Evolutionary conservation across 192 early-diverging fungal species (phyloP).

Genomic region (Coemansia sp.): DNA sequence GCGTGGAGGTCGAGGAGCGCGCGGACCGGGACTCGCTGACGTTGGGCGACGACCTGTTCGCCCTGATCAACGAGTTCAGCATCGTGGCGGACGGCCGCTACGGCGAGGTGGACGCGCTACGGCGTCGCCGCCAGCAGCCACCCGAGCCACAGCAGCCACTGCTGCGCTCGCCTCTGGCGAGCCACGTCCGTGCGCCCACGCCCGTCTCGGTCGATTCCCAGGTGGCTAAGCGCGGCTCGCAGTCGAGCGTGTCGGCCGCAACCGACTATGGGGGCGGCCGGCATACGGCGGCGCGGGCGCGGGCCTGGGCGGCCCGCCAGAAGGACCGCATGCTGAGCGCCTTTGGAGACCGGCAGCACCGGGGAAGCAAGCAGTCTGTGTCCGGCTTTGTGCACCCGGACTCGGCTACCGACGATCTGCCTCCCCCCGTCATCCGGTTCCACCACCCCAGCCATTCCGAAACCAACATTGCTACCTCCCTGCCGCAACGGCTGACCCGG

Average conservation of each 20-base stretch:
- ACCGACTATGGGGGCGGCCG: conserved; percentile 23
- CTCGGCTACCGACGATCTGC: not conserved
- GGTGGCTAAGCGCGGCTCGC: conserved; percentile 27
- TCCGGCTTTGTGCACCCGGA: not conserved
- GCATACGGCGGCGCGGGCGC: conserved; percentile 43
- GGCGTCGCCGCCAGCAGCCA: conserved; percentile 11
- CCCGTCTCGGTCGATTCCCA: not conserved
- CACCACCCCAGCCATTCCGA: conserved; percentile 42
- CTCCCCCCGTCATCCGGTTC: conserved; percentile 23
- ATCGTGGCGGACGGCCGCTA: conserved; percentile 38
- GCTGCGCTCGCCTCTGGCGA: not conserved
- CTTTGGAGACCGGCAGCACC: conserved; percentile 20
- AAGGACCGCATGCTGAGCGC: conserved; percentile 40
- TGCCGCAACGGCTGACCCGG: not conserved
- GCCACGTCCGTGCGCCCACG: not conserved
- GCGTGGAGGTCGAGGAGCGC: not conserved
- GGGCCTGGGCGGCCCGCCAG: conserved; percentile 43
- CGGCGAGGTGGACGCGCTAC: conserved; percentile 42
- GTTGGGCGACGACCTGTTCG: conserved; percentile 48
- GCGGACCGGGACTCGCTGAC: conserved; percentile 35
- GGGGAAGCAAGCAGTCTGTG: conserved; percentile 7
- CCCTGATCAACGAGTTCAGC: conserved; percentile 51
- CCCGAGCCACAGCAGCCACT: not conserved
- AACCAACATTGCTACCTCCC: conserved; percentile 12
- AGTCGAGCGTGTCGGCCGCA: conserved; percentile 15